Evolutionary conservation across 257 asterid species (phyloP).

Genomic region (Avicennia marina): DNA sequence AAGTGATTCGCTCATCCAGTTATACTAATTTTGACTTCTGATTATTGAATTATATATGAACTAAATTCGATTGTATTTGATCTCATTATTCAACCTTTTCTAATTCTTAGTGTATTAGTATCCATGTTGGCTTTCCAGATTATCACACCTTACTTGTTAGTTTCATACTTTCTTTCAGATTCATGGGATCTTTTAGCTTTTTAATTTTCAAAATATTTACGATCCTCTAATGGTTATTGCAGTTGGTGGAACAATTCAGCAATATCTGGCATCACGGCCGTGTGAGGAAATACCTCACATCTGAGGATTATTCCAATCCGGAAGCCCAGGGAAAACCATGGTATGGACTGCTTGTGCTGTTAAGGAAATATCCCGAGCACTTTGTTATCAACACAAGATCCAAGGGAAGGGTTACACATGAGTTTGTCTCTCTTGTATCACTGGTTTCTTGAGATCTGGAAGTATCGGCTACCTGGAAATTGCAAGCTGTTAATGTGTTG

Average conservation of each 20-base stretch:
- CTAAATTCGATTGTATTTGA: no score
- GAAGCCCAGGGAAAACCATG: constrained; percentile 87
- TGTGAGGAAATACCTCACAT: constrained; percentile 75
- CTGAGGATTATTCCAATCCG: constrained; percentile 59
- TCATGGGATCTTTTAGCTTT: neutral
- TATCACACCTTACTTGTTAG: no score
- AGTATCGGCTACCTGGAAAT: no score
- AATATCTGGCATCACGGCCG: constrained; percentile 85
- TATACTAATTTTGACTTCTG: no score
- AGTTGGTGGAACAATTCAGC: constrained; percentile 74
- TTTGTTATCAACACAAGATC: constrained; percentile 89
- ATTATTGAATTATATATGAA: no score
- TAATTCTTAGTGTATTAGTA: no score
- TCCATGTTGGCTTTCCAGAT: no score
- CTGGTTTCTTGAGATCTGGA: constrained; percentile 68
- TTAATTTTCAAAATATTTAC: neutral
- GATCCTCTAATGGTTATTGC: constrained; percentile 19
- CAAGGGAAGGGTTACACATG: constrained; percentile 63
- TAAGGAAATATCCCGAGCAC: constrained; percentile 88
- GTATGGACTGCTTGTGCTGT: constrained; percentile 79
- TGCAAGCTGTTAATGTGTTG: neutral
- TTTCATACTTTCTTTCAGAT: no score
- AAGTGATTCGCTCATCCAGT: no score
- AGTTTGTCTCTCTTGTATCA: constrained; percentile 91
- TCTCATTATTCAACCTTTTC: no score